These are phyloP conservation scores for Alternaria gansuensis DNA, from an alignment of 2,329 filamentous ascomycete species.

Conservation along the genomic window DNA sequence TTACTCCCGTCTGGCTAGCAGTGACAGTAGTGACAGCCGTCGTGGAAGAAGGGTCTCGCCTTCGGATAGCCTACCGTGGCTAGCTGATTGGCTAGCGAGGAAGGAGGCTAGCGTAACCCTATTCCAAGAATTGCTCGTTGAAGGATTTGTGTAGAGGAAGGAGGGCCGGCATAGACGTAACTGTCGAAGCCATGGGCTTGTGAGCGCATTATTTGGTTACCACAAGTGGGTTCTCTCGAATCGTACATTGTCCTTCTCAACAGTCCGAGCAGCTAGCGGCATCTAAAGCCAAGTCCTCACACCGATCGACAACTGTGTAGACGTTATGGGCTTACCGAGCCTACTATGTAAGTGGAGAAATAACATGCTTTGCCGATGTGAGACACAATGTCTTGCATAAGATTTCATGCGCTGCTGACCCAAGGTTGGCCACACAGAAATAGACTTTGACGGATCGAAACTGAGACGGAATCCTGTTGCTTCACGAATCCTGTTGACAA, in stretches of 20 bases:
- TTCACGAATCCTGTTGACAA: constrained; percentile 7
- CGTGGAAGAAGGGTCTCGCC: constrained; percentile 6
- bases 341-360: constrained; percentile 14
- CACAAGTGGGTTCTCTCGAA: not conserved
- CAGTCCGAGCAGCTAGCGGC: constrained; percentile 6
- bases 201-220: constrained; percentile 1
- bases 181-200: not conserved
- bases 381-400: constrained; percentile 21
- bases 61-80: constrained; percentile 10
- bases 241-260: constrained; percentile 7
- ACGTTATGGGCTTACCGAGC: constrained; percentile 10
- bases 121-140: not conserved
- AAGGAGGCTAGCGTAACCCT: constrained; percentile 2
- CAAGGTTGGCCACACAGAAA: constrained; percentile 8
- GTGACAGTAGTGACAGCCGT: not conserved
- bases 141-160: constrained; percentile 2
- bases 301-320: constrained; percentile 7
- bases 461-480: constrained; percentile 5
- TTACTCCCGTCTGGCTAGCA: constrained; percentile 6
- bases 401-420: constrained; percentile 12
- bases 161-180: not conserved
- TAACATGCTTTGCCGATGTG: constrained; percentile 15
- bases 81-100: constrained; percentile 2
- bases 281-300: constrained; percentile 8
- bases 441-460: constrained; percentile 1